phyloP scores from a whole-genome alignment of 2,329 filamentous ascomycete genomes.

The Colletotrichum theobromicola region DNA sequence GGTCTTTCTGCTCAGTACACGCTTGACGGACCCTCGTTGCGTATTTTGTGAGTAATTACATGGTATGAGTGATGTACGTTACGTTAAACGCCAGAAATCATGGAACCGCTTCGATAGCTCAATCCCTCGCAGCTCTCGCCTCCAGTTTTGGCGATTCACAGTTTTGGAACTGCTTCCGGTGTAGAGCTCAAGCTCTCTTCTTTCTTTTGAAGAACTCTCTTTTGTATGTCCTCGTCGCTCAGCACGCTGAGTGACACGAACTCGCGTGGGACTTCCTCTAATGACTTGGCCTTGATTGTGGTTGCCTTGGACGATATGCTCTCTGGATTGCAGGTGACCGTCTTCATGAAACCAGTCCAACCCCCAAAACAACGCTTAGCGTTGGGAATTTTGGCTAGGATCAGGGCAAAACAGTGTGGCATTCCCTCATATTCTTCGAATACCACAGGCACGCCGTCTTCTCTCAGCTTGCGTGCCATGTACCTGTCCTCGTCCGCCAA shows the following conservation, averaged over 20 bases:
- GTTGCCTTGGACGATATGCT: conserved; percentile 45
- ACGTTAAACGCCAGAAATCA: not conserved
- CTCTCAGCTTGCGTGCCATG: conserved; percentile 59
- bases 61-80: not conserved
- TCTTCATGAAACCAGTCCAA: conserved; percentile 62
- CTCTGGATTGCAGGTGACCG: conserved; percentile 39
- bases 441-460: conserved; percentile 64
- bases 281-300: conserved; percentile 53
- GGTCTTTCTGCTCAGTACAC: not conserved
- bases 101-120: not conserved
- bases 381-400: conserved; percentile 54
- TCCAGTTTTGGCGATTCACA: conserved; percentile 23
- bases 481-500: conserved; percentile 71
- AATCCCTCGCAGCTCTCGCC: not conserved
- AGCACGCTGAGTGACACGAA: conserved; percentile 48
- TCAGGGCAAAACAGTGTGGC: conserved; percentile 75
- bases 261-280: conserved; percentile 52
- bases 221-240: conserved; percentile 46
- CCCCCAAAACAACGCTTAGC: conserved; percentile 57
- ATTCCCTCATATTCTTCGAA: conserved; percentile 81
- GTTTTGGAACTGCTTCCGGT: conserved; percentile 31
- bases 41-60: not conserved
- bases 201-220: conserved; percentile 38
- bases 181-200: conserved; percentile 18
- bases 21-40: not conserved